These are phyloP conservation scores for Sphaerulina musiva DNA, from an alignment of 2,329 filamentous ascomycete genomes.

Conservation along the genomic window DNA sequence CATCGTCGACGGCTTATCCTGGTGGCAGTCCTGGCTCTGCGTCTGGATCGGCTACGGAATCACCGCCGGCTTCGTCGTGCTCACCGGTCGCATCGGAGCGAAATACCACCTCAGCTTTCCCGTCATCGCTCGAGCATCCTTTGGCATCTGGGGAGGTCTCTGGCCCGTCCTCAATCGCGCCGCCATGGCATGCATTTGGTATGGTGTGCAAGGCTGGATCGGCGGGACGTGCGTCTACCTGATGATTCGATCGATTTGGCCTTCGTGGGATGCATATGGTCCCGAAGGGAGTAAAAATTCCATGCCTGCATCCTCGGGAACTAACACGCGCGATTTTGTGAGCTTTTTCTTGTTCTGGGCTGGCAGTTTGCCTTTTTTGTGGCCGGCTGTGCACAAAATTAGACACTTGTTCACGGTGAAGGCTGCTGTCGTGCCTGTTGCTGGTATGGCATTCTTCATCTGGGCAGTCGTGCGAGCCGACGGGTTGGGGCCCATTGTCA, in stretches of 20 bases:
- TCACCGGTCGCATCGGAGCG: slow-evolving; percentile 8
- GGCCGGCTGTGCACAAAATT: slow-evolving; percentile 83
- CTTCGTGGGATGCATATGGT: slow-evolving; percentile 40
- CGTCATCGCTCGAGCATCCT: slow-evolving; percentile 11
- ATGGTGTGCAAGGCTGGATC: slow-evolving; percentile 7
- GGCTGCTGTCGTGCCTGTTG: slow-evolving; percentile 72
- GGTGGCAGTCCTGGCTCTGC: slow-evolving; percentile 23
- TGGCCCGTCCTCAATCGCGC: slow-evolving; percentile 9
- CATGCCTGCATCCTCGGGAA: slow-evolving; percentile 59
- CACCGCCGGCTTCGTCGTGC: slow-evolving; percentile 8
- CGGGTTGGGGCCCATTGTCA: slow-evolving; percentile 75
- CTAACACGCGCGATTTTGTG: slow-evolving; percentile 66
- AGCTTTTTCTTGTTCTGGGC: slow-evolving; percentile 88
- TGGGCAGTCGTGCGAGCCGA: slow-evolving; percentile 79
- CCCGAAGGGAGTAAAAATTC: slow-evolving; percentile 53
- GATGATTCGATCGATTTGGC: slow-evolving; percentile 59
- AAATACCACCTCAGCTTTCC: slow-evolving; percentile 13
- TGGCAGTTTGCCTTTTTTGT: slow-evolving; percentile 71
- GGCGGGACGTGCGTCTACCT: slow-evolving; percentile 8
- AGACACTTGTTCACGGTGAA: slow-evolving; percentile 92
- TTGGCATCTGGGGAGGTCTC: slow-evolving; percentile 8
- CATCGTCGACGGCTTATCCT: slow-evolving; percentile 61
- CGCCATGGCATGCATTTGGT: slow-evolving; percentile 12
- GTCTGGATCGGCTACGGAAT: slow-evolving; percentile 11
- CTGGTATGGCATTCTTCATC: slow-evolving; percentile 79